Conservation (phyloP, 495 filamentous ascomycete genomes). For the Penicillium paxilli region DNA sequence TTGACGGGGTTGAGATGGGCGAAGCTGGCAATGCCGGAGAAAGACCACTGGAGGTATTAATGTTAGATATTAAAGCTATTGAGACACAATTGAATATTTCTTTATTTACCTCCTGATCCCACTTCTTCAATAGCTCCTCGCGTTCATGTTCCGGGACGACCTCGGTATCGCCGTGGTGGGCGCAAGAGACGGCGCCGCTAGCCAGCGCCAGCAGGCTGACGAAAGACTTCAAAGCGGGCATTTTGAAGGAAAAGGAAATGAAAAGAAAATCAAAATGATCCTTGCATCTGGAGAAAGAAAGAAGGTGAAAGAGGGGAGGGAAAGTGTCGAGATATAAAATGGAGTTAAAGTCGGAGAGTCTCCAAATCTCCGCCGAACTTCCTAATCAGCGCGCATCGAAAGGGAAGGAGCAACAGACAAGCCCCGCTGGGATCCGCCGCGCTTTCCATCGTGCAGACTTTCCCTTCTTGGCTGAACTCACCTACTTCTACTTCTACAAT, state of each 20-base stretch:
- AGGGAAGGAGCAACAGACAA: slow-evolving; percentile 28
- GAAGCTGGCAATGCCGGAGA: slow-evolving; percentile 77
- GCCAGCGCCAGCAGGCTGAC: slow-evolving; percentile 40
- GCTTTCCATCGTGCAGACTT: slow-evolving; percentile 41
- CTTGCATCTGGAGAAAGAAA: slow-evolving; percentile 15
- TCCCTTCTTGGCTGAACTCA: slow-evolving; percentile 51
- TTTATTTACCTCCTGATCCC: slow-evolving; percentile 49
- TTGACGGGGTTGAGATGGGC: slow-evolving; percentile 74
- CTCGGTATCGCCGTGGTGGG: slow-evolving; percentile 41
- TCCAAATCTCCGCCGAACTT: slow-evolving; percentile 15
- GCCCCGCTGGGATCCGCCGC: slow-evolving; percentile 15
- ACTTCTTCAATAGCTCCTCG: slow-evolving; percentile 52
- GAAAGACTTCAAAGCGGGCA: slow-evolving; percentile 26
- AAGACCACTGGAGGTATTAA: slow-evolving; percentile 65
- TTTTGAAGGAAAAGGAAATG: not conserved
- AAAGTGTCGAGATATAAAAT: no score
- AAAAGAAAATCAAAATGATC: slow-evolving; percentile 2
- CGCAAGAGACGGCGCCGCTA: slow-evolving; percentile 33
- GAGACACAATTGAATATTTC: not conserved
- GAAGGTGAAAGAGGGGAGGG: slow-evolving; percentile 14
- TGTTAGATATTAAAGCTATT: not conserved
- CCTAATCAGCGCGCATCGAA: slow-evolving; percentile 18
- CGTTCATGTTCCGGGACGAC: slow-evolving; percentile 40
- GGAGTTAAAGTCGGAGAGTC: not conserved
- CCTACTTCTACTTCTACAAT: no score